Evolutionary conservation across 495 filamentous ascomycete species (phyloP).

Genomic region (Parachaetomium inaequale): DNA sequence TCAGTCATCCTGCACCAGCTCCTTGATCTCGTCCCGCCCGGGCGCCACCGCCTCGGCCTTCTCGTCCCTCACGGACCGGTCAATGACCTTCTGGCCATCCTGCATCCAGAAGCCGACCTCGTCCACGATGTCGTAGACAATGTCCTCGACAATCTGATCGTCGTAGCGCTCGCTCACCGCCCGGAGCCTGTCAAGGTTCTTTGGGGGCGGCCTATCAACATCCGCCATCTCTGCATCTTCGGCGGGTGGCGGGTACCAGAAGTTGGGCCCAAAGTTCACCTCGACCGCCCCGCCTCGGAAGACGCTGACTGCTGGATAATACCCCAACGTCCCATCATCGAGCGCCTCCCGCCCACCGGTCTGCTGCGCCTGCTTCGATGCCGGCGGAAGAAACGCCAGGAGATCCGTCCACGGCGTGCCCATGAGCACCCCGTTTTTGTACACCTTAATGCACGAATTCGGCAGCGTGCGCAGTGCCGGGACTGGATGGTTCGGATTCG

Average conservation of each 20-base stretch:
- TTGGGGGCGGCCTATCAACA: slow-evolving; percentile 22
- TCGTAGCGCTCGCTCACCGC: slow-evolving; percentile 76
- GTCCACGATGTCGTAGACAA: slow-evolving; percentile 87
- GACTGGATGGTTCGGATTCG: slow-evolving; percentile 67
- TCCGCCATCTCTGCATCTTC: slow-evolving; percentile 53
- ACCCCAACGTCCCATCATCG: slow-evolving; percentile 91
- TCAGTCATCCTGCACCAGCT: slow-evolving; percentile 61
- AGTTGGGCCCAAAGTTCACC: slow-evolving; percentile 84
- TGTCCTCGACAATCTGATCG: slow-evolving; percentile 94
- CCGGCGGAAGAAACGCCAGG: slow-evolving; percentile 87
- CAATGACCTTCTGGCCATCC: slow-evolving; percentile 53
- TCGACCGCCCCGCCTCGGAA: slow-evolving; percentile 89
- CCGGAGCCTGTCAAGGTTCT: slow-evolving; percentile 34
- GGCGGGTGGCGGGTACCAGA: slow-evolving; percentile 78
- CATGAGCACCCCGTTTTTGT: slow-evolving; percentile 84
- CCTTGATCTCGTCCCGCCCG: slow-evolving; percentile 55
- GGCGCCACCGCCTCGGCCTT: slow-evolving; percentile 40
- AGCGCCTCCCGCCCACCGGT: slow-evolving; percentile 73
- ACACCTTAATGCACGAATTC: slow-evolving; percentile 78
- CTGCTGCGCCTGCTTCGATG: slow-evolving; percentile 70
- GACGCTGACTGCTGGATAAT: slow-evolving; percentile 89
- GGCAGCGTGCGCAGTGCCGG: slow-evolving; percentile 78
- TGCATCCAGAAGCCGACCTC: slow-evolving; percentile 79
- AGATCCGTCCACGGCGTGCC: slow-evolving; percentile 87
- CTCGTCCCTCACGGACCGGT: slow-evolving; percentile 38